Conservation (phyloP, 352 stramenopile genomes). For the Phytopythium aichiense region DNA sequence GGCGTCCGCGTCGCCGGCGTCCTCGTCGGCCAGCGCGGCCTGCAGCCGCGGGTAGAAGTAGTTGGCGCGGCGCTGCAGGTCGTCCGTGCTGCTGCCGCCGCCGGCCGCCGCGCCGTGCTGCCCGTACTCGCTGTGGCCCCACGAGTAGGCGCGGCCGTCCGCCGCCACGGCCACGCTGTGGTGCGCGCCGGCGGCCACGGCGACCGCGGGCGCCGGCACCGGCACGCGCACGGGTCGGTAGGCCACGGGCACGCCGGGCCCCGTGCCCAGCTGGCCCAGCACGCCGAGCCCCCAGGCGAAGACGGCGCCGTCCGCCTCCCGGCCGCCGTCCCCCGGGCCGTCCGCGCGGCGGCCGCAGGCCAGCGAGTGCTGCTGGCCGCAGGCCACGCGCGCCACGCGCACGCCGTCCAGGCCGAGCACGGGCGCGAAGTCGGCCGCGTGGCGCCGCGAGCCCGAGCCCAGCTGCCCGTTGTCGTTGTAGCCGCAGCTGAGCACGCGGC, state of each 20-base stretch:
- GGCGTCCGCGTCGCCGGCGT: slow-evolving; percentile 24
- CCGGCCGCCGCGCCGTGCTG: slow-evolving; percentile 48
- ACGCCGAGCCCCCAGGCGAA: slow-evolving; percentile 80
- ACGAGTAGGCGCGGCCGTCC: slow-evolving; percentile 61
- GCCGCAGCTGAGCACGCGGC: slow-evolving; percentile 62
- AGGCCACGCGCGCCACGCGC: slow-evolving; percentile 62
- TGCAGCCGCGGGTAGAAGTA: slow-evolving; percentile 71
- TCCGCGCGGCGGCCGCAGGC: slow-evolving; percentile 22
- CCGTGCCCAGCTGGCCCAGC: slow-evolving; percentile 58
- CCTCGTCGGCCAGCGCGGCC: slow-evolving; percentile 31
- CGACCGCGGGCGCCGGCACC: slow-evolving; percentile 43
- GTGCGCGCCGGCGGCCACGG: slow-evolving; percentile 65
- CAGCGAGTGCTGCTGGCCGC: slow-evolving; percentile 75
- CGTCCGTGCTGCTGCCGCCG: slow-evolving; percentile 48
- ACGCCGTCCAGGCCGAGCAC: slow-evolving; percentile 44
- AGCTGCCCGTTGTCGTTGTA: slow-evolving; percentile 86
- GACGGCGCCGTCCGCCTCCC: slow-evolving; percentile 36
- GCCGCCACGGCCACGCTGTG: slow-evolving; percentile 66
- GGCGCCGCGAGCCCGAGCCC: slow-evolving; percentile 56
- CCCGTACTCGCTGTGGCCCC: slow-evolving; percentile 81
- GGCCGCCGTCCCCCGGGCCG: neutral
- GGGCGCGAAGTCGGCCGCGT: slow-evolving; percentile 53
- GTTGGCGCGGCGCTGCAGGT: slow-evolving; percentile 70
- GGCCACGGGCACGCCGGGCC: slow-evolving; percentile 45
- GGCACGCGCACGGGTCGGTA: slow-evolving; percentile 58